A percentile compares a stretch with the other conserved stretches of the same genome.
Conservation (phyloP, 495 filamentous ascomycete genomes). For the Amorphotheca resinae region DNA sequence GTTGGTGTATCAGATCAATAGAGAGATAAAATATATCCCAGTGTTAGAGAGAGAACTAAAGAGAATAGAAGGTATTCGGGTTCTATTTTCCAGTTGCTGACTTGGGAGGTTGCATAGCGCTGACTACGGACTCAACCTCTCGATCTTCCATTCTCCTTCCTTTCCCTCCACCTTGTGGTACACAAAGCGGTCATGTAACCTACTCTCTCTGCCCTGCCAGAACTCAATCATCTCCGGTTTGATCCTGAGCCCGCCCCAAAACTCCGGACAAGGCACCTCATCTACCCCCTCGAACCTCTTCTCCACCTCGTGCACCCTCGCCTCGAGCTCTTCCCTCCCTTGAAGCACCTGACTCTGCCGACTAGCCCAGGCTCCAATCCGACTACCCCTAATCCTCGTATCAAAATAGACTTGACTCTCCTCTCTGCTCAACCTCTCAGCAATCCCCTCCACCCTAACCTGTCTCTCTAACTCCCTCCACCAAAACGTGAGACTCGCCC, state of each 20-base stretch:
- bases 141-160: constrained; percentile 38
- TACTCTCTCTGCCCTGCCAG: constrained; percentile 82
- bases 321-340: constrained; percentile 36
- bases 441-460: constrained; percentile 68
- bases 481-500: constrained; percentile 65
- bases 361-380: constrained; percentile 90
- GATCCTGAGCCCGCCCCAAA: constrained; percentile 87
- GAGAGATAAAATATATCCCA: too few relatives aligned
- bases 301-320: constrained; percentile 59
- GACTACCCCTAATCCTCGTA: constrained; percentile 63
- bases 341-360: constrained; percentile 52
- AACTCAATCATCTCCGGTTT: constrained; percentile 83
- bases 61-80: too few relatives aligned
- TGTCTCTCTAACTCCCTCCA: constrained; percentile 68
- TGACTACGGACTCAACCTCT: constrained; percentile 46
- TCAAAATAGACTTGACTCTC: constrained; percentile 85
- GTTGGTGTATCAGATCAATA: too few relatives aligned
- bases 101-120: too few relatives aligned
- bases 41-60: too few relatives aligned
- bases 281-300: constrained; percentile 58
- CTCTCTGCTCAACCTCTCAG: constrained; percentile 50
- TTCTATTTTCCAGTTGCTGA: too few relatives aligned
- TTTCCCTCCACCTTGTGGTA: constrained; percentile 47
- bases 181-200: constrained; percentile 85
- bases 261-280: constrained; percentile 76